Evolutionary conservation across 805 yeast genomes (phyloP), one percentile per base, ranked within the genome.

Genomic region (Blastobotrys muscicola): DNA sequence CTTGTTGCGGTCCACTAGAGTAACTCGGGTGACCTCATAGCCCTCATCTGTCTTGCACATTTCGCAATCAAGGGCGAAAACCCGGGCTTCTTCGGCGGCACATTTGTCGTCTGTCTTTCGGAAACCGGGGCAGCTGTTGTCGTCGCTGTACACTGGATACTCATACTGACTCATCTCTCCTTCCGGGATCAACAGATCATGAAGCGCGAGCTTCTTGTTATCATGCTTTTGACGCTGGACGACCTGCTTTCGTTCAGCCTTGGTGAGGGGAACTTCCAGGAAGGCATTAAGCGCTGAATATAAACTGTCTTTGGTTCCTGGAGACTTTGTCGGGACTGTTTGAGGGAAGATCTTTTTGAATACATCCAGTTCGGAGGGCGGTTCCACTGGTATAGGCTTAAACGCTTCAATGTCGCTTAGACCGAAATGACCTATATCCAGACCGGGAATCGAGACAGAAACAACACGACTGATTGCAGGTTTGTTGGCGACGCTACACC

Each of bases 21-120:
- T 83, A 0, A 85, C 76, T 42, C 97, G 69, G 0, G 97, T 78
- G 34, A 90, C 66, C 35, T 72, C 70, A 8, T 38, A 38, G 0
- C 86, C 87, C 1, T 55, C 49, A 0, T 66, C 73, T 0, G 89
- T 63, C 45, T 71, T 64, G 58, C 96, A 86, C 86, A 90, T 92
- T 63, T 90, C 98, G 68, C 98, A 92, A 63, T 90, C 98, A 13
- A 92, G 51, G 0, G 94, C 92, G 64, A 76, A 85, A 0, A 82
- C 75, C 45, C 70, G 31, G 0, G 79, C 80, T 8, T 69, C 78
- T 48, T 76, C 80, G 1, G 72, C 74, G 47, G n/a, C 43, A 36
- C 10, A 3, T 20, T 23, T 12, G n/a, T 29, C 4, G 13, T 7
- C 31, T 8, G 16, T 13, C 29, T 14, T 14, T 14, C 4, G 13